Percentiles rank a stretch among this genome's conserved stretches.
phyloP scores from a whole-genome alignment of 78 protist genomes.

The Tieghemostelium lacteum region DNA sequence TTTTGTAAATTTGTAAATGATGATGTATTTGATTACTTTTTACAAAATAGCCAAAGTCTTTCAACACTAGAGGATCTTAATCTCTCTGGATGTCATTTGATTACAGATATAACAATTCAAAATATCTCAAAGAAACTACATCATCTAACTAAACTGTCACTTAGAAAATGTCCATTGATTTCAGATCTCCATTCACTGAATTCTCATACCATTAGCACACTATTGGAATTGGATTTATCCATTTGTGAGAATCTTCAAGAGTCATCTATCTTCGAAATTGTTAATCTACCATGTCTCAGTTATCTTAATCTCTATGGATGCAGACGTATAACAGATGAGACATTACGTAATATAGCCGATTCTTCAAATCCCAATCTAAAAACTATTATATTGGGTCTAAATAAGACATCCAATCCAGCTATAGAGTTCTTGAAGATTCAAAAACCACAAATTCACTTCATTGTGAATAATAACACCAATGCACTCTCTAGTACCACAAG shows the following conservation, averaged over 20 bases:
- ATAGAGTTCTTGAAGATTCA: slow-evolving; percentile 1
- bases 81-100: slow-evolving; percentile 48
- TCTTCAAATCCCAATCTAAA: background rate
- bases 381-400: slow-evolving; percentile 18
- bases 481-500: background rate
- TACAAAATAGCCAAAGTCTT: slow-evolving; percentile 1
- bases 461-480: background rate
- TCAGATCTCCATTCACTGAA: background rate
- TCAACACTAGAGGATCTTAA: no score
- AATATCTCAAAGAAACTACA: background rate
- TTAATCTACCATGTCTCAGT: slow-evolving; percentile 11
- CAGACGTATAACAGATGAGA: slow-evolving; percentile 66
- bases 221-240: slow-evolving; percentile 21
- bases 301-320: slow-evolving; percentile 41
- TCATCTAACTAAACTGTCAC: background rate
- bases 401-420: slow-evolving; percentile 31
- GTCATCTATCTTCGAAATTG: slow-evolving; percentile 1
- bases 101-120: slow-evolving; percentile 18
- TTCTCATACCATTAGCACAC: background rate
- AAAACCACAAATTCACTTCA: slow-evolving; percentile 1
- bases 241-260: slow-evolving; percentile 52
- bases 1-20: slow-evolving; percentile 47
- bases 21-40: background rate
- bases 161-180: slow-evolving; percentile 53
- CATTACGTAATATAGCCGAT: slow-evolving; percentile 8